Evolutionary conservation across 2,329 filamentous ascomycete genomes (phyloP), one percentile per base, ranked within the genome.

Genomic region (Apiospora rasikravindrae): DNA sequence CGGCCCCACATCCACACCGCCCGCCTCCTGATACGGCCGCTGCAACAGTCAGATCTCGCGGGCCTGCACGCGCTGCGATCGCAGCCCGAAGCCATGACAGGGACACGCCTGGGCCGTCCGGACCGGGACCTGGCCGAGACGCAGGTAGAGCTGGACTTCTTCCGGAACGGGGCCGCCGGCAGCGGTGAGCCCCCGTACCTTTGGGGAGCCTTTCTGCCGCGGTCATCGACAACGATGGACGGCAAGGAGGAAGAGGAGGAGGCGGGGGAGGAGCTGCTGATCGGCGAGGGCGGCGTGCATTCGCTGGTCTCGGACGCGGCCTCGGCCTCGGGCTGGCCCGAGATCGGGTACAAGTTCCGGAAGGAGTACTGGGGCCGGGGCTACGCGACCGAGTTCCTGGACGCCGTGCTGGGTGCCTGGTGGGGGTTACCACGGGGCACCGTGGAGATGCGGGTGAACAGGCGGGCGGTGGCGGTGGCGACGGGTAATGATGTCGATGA

Each of bases 211-310:
- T 80, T 80, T 64, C 70, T 79, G 24, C 79, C 75, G 8, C 40
- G 40, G 40, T 42, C 40, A 42, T 11, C 40, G 40, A 42, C 40
- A 10, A 42, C 40, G 78, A 80, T 74, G 74, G 82, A 73, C 76
- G 86, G 82, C 75, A 85, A 40, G 11, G 44, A 22, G 14, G 44
- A 19, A 2, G 44, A 19, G 14, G 44, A 13, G 14, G 44, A 45
- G 44, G 44, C 19, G 44, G 44, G 22, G 44, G 44, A 81, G 84
- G 40, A 42, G 40, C 40, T 42, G 53, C 86, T 78, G 79, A 88
- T 80, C 74, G 86, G 78, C 80, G 89, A 83, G 77, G 73, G 73
- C 26, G 73, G 73, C 37, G 71, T 73, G 42, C 73, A 73, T 47
- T 49, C 67, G 66, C 51, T 73, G 22, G 66, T 40, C 10, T 49